Conservation (phyloP, 768 basidiomycete genomes). For the Hericium rajendrae region DNA sequence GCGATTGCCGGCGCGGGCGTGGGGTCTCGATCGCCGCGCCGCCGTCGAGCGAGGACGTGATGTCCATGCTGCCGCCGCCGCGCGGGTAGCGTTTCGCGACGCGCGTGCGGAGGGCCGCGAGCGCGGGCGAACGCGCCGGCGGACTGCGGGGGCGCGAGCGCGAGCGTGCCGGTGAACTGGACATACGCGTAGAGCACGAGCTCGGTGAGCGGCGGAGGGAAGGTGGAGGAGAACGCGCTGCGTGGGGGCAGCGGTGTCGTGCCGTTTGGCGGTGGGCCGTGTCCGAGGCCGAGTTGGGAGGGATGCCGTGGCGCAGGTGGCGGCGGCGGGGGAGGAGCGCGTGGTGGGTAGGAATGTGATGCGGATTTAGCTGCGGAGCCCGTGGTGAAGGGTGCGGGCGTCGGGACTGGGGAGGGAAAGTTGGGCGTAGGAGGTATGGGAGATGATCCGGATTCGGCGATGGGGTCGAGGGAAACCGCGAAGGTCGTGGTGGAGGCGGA, state of each 20-base stretch:
- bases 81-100: conserved; percentile 33
- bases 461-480: conserved; percentile 26
- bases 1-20: conserved; percentile 25
- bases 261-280: conserved; percentile 15
- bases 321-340: conserved; percentile 11
- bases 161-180: conserved; percentile 62
- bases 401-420: conserved; percentile 17
- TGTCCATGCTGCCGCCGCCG: conserved; percentile 78
- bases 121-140: conserved; percentile 35
- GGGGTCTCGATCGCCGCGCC: conserved; percentile 10
- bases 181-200: conserved; percentile 80
- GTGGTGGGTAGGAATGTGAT: conserved; percentile 17
- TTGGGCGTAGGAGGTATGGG: conserved; percentile 22
- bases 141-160: conserved; percentile 41
- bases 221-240: conserved; percentile 25
- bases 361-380: conserved; percentile 4
- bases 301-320: conserved; percentile 14
- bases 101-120: conserved; percentile 39
- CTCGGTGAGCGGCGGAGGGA: conserved; percentile 26
- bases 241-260: conserved; percentile 29
- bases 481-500: conserved; percentile 24
- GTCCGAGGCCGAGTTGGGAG: conserved; percentile 15
- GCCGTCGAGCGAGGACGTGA: conserved; percentile 35
- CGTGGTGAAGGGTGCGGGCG: conserved; percentile 18
- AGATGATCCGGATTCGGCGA: conserved; percentile 19